Percentiles rank a stretch among this genome's conserved stretches.
Evolutionary conservation across 768 basidiomycete genomes (phyloP).

Genomic region (Boletus speciosus): DNA sequence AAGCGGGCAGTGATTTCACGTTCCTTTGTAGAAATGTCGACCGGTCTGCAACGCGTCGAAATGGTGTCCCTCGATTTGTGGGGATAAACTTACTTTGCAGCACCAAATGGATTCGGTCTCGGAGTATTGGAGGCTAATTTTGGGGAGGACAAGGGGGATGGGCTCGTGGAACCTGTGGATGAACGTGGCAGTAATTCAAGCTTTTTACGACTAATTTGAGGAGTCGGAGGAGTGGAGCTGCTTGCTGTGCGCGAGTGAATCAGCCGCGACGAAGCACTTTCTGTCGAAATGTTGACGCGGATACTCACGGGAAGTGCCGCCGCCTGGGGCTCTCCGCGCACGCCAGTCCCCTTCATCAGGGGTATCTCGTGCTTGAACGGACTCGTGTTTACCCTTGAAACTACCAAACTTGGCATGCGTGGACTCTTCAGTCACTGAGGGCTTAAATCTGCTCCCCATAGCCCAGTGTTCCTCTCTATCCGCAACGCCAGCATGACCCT

Average conservation of each 20-base stretch:
- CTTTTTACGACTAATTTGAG: slow-evolving; percentile 73
- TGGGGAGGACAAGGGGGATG: slow-evolving; percentile 78
- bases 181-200: slow-evolving; percentile 85
- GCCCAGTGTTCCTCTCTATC: slow-evolving; percentile 80
- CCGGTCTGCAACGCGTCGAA: slow-evolving; percentile 53
- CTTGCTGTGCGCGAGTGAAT: slow-evolving; percentile 42
- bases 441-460: slow-evolving; percentile 71
- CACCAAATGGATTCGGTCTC: slow-evolving; percentile 80
- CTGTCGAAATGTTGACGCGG: slow-evolving; percentile 19
- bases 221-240: slow-evolving; percentile 76
- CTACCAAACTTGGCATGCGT: slow-evolving; percentile 43
- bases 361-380: slow-evolving; percentile 47
- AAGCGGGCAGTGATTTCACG: slow-evolving; percentile 69
- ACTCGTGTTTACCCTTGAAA: slow-evolving; percentile 49
- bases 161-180: slow-evolving; percentile 57
- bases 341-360: slow-evolving; percentile 77
- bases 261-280: slow-evolving; percentile 8
- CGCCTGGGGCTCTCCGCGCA: slow-evolving; percentile 39
- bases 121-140: slow-evolving; percentile 54
- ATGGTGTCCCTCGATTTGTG: not conserved
- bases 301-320: slow-evolving; percentile 62
- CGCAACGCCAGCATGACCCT: slow-evolving; percentile 47
- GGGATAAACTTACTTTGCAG: slow-evolving; percentile 57
- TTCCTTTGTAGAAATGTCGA: slow-evolving; percentile 78
- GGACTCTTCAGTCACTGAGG: slow-evolving; percentile 42